Base-by-base conservation (phyloP, 129 eudicot species). In the Arctium minus region DNA sequence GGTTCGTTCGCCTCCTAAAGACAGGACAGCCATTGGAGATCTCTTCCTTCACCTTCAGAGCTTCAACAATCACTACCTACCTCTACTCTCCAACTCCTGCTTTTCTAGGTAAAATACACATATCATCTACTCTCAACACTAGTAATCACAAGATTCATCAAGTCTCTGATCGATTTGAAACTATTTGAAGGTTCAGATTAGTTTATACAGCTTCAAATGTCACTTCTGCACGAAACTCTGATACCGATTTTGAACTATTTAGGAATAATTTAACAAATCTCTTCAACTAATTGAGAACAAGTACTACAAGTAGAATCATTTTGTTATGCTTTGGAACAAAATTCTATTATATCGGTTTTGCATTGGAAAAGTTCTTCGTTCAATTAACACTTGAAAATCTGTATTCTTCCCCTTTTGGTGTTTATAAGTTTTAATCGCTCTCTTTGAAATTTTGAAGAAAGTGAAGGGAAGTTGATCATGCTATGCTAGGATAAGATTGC, bases 1-100 rank as follows among this genome's bases (percentile, higher is more conserved):
- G 75, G 82, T 67, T 79, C 82, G 48, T 13, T 44, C 75, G 82
- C 75, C 75, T 77, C 81, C 27, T 1, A 17, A 65, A n/a, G n/a
- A 36, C 27, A 22, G 27, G 65, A 79, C 74, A n/a, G 70, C 50
- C 81, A 78, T 60, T n/a, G 48, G 56, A 37, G 60, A 78, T 33
- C 68, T 64, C 48, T 3, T 44, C 2, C 2, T 32, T 22, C 8
- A 73, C 36, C 77, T 75, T 75, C 69, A 13, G 5, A 46, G 42
- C 79, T 75, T 75, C 78, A 48, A 75, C 29, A 29, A 30, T 48
- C 29, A 75, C 79, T 75, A 74, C 78, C 9, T 40, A 10, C 17
- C 13, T 36, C 38, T 70, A 37, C 75, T 33, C 5, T 72, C 31
- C 36, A 53, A 44, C 76, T 46, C 69, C 46, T 79, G 36, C 70